These are phyloP conservation scores for Mycosarcoma maydis DNA, from an alignment of 1,284 basidiomycete species.

Conservation along the genomic window DNA sequence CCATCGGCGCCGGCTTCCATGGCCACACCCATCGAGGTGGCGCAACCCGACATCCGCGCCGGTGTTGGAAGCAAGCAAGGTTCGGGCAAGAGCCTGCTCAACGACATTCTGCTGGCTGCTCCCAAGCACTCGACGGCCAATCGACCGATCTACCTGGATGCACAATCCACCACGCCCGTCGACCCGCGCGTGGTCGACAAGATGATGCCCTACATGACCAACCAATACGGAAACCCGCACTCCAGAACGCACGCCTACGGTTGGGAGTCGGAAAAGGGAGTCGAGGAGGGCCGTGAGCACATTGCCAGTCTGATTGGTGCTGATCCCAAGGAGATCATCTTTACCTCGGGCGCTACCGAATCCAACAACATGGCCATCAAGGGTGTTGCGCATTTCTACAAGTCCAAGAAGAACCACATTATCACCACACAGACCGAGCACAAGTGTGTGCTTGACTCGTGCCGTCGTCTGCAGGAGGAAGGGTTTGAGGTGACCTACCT, in stretches of 20 bases:
- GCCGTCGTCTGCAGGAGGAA: conserved; percentile 91
- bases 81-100: conserved; percentile 43
- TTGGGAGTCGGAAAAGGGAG: conserved; percentile 96
- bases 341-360: conserved; percentile 98
- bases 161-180: conserved; percentile 85
- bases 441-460: conserved; percentile 98
- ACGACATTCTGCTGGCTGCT: conserved; percentile 39
- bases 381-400: conserved; percentile 86
- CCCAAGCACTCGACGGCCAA: conserved; percentile 48
- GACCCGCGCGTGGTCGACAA: conserved; percentile 96
- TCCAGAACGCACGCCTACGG: conserved; percentile 98
- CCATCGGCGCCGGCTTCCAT: conserved; percentile 54
- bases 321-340: conserved; percentile 93
- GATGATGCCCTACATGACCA: conserved; percentile 95
- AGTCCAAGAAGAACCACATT: conserved; percentile 71
- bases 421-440: conserved; percentile 77
- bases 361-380: conserved; percentile 99
- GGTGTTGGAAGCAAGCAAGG: conserved; percentile 51
- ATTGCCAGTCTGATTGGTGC: conserved; percentile 92
- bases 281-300: conserved; percentile 90
- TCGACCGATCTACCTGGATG: conserved; percentile 66
- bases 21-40: conserved; percentile 59
- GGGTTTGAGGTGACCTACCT: conserved; percentile 98
- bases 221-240: conserved; percentile 98
- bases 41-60: conserved; percentile 47